A percentile compares a stretch with the other conserved stretches of the same genome.
Conservation (phyloP, 306 rosid genomes). For the Quercus bicolor region DNA sequence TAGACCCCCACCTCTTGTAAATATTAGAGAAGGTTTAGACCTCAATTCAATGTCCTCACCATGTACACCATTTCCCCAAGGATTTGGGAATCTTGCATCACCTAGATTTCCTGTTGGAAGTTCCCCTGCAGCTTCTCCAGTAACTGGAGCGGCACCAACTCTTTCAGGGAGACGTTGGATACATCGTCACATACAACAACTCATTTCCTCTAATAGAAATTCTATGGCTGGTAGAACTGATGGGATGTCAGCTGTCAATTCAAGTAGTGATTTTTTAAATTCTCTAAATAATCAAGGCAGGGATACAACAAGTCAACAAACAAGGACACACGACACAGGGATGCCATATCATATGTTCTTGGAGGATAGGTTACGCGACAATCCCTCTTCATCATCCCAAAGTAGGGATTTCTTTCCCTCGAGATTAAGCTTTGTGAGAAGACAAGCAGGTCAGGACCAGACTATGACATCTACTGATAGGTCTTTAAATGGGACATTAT, state of each 20-base stretch:
- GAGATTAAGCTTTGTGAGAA: conserved; percentile 40
- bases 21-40: conserved; percentile 59
- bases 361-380: conserved; percentile 58
- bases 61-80: conserved; percentile 46
- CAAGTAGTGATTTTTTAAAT: conserved; percentile 32
- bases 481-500: conserved; percentile 30
- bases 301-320: conserved; percentile 39
- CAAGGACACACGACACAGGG: conserved; percentile 43
- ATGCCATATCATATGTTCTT: conserved; percentile 57
- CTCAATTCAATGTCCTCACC: conserved; percentile 71
- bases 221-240: conserved; percentile 42
- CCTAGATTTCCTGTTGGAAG: conserved; percentile 58
- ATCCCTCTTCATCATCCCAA: conserved; percentile 42
- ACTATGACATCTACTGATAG: conserved; percentile 24
- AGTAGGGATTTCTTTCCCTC: conserved; percentile 34
- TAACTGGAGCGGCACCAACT: conserved; percentile 79
- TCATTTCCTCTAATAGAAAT: conserved; percentile 47
- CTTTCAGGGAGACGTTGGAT: conserved; percentile 71
- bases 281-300: conserved; percentile 51
- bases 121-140: conserved; percentile 55
- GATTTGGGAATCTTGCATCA: conserved; percentile 52
- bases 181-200: conserved; percentile 74
- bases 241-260: conserved; percentile 39
- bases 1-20: conserved; percentile 41
- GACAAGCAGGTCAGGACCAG: conserved; percentile 47